Percentiles rank a stretch among this genome's conserved stretches.
These are phyloP conservation scores for Phaseolus coccineus DNA, from an alignment of 331 rosid genomes.

Conservation along the genomic window DNA sequence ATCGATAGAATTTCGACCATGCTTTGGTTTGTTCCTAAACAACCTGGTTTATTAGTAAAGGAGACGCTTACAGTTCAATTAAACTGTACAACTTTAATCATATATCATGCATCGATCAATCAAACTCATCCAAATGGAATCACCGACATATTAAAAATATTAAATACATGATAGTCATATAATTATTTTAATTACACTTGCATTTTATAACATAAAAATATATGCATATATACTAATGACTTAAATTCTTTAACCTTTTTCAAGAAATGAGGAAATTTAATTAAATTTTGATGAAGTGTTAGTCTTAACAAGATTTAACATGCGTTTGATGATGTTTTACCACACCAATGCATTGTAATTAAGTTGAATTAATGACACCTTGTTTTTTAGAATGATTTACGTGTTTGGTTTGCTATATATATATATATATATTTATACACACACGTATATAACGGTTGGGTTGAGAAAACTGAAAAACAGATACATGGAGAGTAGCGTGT, in stretches of 20 bases:
- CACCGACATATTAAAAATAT: background rate
- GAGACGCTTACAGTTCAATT: background rate
- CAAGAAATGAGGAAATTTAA: background rate
- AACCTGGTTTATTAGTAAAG: background rate
- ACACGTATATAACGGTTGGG: background rate
- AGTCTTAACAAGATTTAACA: too few relatives aligned
- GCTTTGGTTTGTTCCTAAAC: background rate
- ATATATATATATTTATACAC: background rate
- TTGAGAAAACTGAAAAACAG: constrained; percentile 21
- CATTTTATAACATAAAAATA: background rate
- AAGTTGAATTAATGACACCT: too few relatives aligned
- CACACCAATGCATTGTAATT: too few relatives aligned
- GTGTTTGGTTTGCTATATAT: background rate
- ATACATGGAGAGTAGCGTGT: background rate
- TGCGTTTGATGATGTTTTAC: too few relatives aligned
- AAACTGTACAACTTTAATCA: background rate
- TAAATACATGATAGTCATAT: too few relatives aligned
- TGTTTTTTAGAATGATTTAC: too few relatives aligned
- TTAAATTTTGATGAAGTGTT: background rate
- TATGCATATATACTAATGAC: background rate
- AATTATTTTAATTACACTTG: too few relatives aligned
- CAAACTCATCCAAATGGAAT: background rate
- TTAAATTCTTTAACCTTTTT: background rate
- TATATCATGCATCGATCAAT: background rate
- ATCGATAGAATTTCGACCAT: background rate